A percentile compares a stretch with the other conserved stretches of the same genome.
Evolutionary conservation across 2,329 filamentous ascomycete species (phyloP).

Genomic region (Aureobasidium sp.): DNA sequence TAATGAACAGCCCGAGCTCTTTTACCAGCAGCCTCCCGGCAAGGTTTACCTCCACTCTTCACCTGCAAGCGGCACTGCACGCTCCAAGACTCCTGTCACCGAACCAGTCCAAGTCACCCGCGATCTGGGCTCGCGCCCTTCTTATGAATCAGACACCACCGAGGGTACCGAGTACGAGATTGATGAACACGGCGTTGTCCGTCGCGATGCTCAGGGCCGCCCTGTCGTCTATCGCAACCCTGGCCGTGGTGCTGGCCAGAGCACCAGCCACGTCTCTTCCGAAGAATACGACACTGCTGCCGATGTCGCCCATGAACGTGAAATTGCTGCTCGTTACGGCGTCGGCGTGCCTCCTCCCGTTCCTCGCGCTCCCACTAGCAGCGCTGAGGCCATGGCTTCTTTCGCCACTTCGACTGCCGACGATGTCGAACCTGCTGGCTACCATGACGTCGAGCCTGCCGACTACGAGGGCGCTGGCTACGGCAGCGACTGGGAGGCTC

Average conservation of each 20-base stretch:
- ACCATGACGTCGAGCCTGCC: slow-evolving; percentile 25
- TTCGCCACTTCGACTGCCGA: slow-evolving; percentile 20
- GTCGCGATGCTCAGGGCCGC: slow-evolving; percentile 54
- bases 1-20: slow-evolving; percentile 24
- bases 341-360: slow-evolving; percentile 23
- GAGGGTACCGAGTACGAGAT: slow-evolving; percentile 69
- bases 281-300: slow-evolving; percentile 52
- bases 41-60: slow-evolving; percentile 27
- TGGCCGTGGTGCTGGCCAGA: background rate
- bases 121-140: slow-evolving; percentile 37
- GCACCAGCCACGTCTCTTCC: slow-evolving; percentile 33
- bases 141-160: slow-evolving; percentile 43
- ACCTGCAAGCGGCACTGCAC: slow-evolving; percentile 13
- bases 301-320: slow-evolving; percentile 43
- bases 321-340: slow-evolving; percentile 41
- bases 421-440: slow-evolving; percentile 16
- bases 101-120: slow-evolving; percentile 21
- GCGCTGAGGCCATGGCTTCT: slow-evolving; percentile 28
- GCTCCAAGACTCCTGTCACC: background rate
- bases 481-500: slow-evolving; percentile 59
- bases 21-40: slow-evolving; percentile 42
- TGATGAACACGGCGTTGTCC: slow-evolving; percentile 54
- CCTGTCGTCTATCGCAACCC: slow-evolving; percentile 46
- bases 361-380: slow-evolving; percentile 25
- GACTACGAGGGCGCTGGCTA: slow-evolving; percentile 48